Evolutionary conservation across 768 basidiomycete species (phyloP).

Genomic region (Termitomyces sp.): DNA sequence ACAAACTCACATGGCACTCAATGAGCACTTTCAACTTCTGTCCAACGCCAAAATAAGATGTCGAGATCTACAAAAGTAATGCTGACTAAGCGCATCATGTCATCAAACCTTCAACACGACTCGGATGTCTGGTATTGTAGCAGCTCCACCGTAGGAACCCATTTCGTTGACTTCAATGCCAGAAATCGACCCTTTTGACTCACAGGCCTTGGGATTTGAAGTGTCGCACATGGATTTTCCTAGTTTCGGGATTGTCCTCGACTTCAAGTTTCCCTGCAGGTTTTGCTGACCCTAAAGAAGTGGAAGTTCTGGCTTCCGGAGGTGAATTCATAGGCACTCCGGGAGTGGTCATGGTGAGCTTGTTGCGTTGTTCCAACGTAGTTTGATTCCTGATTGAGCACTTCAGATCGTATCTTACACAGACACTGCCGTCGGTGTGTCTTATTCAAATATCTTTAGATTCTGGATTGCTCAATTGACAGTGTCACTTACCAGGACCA

Average conservation of each 20-base stretch:
- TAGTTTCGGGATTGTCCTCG: slow-evolving; percentile 20
- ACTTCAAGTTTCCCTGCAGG: slow-evolving; percentile 30
- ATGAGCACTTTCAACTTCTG: too few relatives aligned
- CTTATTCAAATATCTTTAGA: too few relatives aligned
- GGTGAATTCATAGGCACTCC: slow-evolving; percentile 31
- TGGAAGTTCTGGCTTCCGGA: slow-evolving; percentile 24
- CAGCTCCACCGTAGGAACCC: background rate
- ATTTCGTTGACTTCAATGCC: background rate
- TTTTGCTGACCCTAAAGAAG: slow-evolving; percentile 25
- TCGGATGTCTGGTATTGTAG: background rate
- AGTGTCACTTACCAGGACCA: background rate
- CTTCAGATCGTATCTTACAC: slow-evolving; percentile 29
- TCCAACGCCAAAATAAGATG: too few relatives aligned
- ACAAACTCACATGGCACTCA: too few relatives aligned
- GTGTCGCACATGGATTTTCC: slow-evolving; percentile 27
- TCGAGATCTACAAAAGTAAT: too few relatives aligned
- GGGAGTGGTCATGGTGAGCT: slow-evolving; percentile 25
- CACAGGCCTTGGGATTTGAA: slow-evolving; percentile 32
- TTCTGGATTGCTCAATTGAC: too few relatives aligned
- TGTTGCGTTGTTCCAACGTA: background rate
- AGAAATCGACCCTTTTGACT: background rate
- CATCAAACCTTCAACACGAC: background rate
- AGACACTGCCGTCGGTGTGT: slow-evolving; percentile 32
- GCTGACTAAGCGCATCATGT: too few relatives aligned
- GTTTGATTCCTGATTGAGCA: background rate